These are phyloP conservation scores for Umbellularia californica DNA, from an alignment of 164 flowering plant genomes.

Conservation along the genomic window DNA sequence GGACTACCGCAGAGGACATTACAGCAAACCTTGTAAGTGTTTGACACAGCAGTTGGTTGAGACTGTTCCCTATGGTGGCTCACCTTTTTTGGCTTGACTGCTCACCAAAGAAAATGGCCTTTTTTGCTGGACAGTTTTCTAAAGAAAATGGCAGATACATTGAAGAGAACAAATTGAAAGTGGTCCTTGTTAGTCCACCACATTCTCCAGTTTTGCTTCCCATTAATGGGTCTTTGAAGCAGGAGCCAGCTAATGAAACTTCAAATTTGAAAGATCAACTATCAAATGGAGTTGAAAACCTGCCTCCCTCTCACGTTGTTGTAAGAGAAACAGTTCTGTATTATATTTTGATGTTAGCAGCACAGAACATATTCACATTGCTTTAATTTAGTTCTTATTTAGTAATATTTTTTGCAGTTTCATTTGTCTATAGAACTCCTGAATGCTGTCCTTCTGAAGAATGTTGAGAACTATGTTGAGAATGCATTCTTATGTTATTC, in stretches of 20 bases:
- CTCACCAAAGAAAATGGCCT: neutral
- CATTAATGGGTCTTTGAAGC: slow-evolving; percentile 26
- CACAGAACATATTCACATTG: neutral
- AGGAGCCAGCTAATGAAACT: slow-evolving; percentile 3
- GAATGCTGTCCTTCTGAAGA: neutral
- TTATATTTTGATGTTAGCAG: neutral
- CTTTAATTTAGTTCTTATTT: neutral
- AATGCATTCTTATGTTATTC: neutral
- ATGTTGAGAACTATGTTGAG: neutral
- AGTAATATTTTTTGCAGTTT: neutral
- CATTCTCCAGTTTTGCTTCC: slow-evolving; percentile 55
- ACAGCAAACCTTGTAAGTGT: slow-evolving; percentile 48
- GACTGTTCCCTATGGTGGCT: slow-evolving; percentile 13
- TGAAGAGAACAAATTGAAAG: slow-evolving; percentile 77
- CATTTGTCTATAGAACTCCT: neutral
- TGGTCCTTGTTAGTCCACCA: slow-evolving; percentile 51
- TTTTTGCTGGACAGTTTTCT: slow-evolving; percentile 48
- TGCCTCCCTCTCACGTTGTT: slow-evolving; percentile 1
- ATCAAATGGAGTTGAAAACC: slow-evolving; percentile 7
- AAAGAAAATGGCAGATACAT: slow-evolving; percentile 53
- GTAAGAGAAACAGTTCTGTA: neutral
- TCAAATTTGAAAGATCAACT: slow-evolving; percentile 4
- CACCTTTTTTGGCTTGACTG: slow-evolving; percentile 8
- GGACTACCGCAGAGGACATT: slow-evolving; percentile 56
- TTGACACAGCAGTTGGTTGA: slow-evolving; percentile 1